Conservation (phyloP, 352 stramenopile genomes). For the Pythium monospermum region DNA sequence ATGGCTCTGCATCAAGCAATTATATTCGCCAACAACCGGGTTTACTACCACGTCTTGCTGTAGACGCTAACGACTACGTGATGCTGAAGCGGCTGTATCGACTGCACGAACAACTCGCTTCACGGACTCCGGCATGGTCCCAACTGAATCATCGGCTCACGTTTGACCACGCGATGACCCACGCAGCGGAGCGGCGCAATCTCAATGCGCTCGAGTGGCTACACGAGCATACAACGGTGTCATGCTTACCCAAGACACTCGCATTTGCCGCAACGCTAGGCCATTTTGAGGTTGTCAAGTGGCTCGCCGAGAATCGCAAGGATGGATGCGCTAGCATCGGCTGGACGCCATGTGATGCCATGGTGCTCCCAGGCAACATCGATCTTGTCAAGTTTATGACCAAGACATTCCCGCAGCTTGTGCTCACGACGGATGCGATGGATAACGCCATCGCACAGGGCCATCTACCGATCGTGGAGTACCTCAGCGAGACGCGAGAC, state of each 20-base stretch:
- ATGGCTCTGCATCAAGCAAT: neutral
- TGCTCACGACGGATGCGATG: slow-evolving; percentile 8
- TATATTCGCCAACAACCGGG: neutral
- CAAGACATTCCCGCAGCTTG: neutral
- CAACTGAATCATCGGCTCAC: neutral
- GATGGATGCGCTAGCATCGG: neutral
- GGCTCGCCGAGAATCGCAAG: slow-evolving; percentile 1
- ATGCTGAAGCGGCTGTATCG: slow-evolving; percentile 5
- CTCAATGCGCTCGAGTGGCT: neutral
- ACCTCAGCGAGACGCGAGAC: neutral
- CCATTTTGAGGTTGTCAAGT: neutral
- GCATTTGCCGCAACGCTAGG: neutral
- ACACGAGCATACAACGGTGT: neutral
- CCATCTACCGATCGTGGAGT: neutral
- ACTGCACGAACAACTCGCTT: neutral
- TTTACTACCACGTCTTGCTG: neutral
- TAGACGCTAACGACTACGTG: neutral
- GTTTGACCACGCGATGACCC: neutral
- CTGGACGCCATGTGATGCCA: neutral
- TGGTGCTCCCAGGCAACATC: neutral
- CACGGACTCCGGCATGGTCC: neutral
- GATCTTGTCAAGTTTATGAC: neutral
- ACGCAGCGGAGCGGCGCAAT: neutral
- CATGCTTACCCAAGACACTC: neutral
- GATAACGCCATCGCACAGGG: neutral